A percentile compares a stretch with the other conserved stretches of the same genome.
Conservation (phyloP, 257 asterid genomes). For the Solanum clarkiae region DNA sequence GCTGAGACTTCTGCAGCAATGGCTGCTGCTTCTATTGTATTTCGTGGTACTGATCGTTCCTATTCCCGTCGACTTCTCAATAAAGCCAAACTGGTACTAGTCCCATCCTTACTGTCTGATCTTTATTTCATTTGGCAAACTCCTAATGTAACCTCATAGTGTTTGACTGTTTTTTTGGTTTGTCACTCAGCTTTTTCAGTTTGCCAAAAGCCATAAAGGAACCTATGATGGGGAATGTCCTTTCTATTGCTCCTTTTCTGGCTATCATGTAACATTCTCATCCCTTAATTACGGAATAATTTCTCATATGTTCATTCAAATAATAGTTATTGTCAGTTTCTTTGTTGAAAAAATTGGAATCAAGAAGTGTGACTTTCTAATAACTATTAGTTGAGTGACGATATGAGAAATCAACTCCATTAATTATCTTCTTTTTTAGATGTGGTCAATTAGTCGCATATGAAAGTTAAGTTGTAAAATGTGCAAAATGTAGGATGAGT, state of each 20-base stretch:
- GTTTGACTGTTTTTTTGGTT: neutral
- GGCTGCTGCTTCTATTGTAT: constrained; percentile 60
- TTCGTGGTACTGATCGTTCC: constrained; percentile 19
- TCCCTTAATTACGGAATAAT: neutral
- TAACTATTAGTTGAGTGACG: neutral
- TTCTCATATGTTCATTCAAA: neutral
- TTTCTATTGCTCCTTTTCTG: constrained; percentile 83
- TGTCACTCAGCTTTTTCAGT: constrained; percentile 38
- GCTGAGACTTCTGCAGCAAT: constrained; percentile 74
- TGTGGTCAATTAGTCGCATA: neutral
- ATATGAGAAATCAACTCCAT: neutral
- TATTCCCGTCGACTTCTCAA: constrained; percentile 33
- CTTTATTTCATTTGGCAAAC: neutral
- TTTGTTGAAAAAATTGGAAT: neutral
- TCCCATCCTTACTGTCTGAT: neutral
- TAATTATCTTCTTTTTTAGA: neutral
- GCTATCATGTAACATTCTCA: constrained; percentile 40
- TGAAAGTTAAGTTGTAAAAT: neutral
- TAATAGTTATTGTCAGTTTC: neutral
- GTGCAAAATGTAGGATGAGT: constrained; percentile 49
- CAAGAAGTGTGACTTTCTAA: neutral
- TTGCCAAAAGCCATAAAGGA: constrained; percentile 53
- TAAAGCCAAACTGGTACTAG: constrained; percentile 28
- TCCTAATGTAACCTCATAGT: neutral
- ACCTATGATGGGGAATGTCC: constrained; percentile 89